Evolutionary conservation across 2,329 filamentous ascomycete species (phyloP).

Genomic region (Aspergillus aculeatinus): DNA sequence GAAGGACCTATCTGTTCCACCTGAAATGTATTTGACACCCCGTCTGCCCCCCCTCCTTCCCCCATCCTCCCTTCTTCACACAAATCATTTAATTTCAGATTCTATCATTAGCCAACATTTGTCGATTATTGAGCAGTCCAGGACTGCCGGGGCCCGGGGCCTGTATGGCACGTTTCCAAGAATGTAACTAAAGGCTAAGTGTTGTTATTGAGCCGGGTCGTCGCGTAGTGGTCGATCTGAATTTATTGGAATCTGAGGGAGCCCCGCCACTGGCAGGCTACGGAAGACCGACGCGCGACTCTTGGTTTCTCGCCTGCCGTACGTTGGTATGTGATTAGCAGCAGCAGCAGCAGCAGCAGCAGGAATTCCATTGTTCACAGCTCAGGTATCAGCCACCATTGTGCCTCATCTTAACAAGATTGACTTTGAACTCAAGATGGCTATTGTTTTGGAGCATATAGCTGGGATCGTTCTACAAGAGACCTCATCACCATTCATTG

Average conservation of each 20-base stretch:
- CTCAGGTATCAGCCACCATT: neutral
- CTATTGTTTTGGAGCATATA: neutral
- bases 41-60: neutral
- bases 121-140: neutral
- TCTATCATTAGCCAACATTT: neutral
- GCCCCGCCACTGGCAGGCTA: conserved; percentile 22
- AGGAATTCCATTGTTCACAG: neutral
- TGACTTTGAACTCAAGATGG: no score
- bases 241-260: conserved; percentile 26
- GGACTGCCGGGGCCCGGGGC: neutral
- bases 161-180: neutral
- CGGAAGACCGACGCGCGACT: neutral
- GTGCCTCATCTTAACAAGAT: neutral
- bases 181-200: conserved; percentile 9
- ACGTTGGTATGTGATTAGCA: conserved; percentile 5
- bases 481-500: neutral
- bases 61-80: neutral
- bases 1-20: neutral
- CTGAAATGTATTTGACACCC: neutral
- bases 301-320: conserved; percentile 3
- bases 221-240: conserved; percentile 25
- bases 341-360: no score
- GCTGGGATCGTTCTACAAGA: neutral
- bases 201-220: conserved; percentile 1
- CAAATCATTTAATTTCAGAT: neutral